Base-by-base conservation (phyloP, 1,284 basidiomycete species). In the Phenoliferia sp. region DNA sequence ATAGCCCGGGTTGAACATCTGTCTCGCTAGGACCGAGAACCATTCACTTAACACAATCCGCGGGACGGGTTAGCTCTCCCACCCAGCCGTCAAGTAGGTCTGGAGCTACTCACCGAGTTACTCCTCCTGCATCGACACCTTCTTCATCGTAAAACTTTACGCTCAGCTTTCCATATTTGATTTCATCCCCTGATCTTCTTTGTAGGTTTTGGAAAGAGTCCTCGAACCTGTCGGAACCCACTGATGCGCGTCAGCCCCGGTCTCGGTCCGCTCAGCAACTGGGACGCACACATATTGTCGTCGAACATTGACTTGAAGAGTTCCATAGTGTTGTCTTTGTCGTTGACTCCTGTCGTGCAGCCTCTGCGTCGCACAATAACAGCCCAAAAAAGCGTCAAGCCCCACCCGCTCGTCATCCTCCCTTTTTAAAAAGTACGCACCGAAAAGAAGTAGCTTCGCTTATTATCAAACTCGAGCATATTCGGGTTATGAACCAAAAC, bases 1-100 rank as follows among this genome's bases (percentile, higher is more conserved):
- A 76, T 99, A 97, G 81, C 96, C 92, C n/a, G 96, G 94, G 78
- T 99, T 94, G 81, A 99, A 98, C 90, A 99, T 99, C 79, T 97
- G 94, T 64, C 94, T 86, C 1, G 95, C 94, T 28, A 99, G 86
- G 64, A 97, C 95, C 75, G 94, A 91, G 87, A 95, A 74, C 72
- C 72, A 73, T 31, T 73, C 72, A 33, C 72, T 59, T 16, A 28
- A 2, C 4, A 44, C 22, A 12, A n/a, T 54, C 28, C 50, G 9
- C 4, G 17, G 19, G 17, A 29, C 5, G 17, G 10, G 26, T 62
- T 19, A 52, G 44, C 9, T 0, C 32, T 26, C 10, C 28, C 19
- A 28, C 31, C 6, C 28, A 32, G 19, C 32, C 3, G 26, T 4
- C 16, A 19, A 9, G 17, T 7, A 6, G 6, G 39, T 44, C 16